Base-by-base conservation (phyloP, 108 stramenopile species). In the Cyclotella cryptica region DNA sequence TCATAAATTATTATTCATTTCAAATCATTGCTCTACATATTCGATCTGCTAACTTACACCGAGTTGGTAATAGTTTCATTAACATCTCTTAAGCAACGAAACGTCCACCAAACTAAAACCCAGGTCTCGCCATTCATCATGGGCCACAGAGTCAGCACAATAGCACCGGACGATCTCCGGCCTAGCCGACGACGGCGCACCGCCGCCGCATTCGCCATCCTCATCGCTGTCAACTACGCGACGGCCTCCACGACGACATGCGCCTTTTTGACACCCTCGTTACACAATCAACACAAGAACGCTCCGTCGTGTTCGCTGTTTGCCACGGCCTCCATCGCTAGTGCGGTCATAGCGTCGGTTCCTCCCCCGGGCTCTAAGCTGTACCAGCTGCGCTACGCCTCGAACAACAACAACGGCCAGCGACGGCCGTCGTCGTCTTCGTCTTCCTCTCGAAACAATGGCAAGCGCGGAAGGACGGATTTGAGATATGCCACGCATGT, bases 301-400 rank as follows among this genome's bases (percentile, higher is more conserved):
- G 58, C 58, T 58, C 27, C 27, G 26, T 58, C 71, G 58, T 62
- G 43, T 18, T 52, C 72, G 7, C 26, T 67, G n/a, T 46, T 75
- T 10, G 74, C 72, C 3, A 54, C 62, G 3, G 72, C 72, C 9
- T 35, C 66, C 65, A 47, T 66, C 21, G 24, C 65, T n/a, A 52
- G 49, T 52, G 67, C 49, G 1, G 29, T 68, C 17, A 53, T 68
- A 27, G 75, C 75, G 8, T 69, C 75, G 24, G 75, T 77, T 15
- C 75, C 75, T 41, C 75, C 75, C 8, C 75, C 75, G 1, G 68
- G 68, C 21, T 77, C 75, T 27, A 59, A 61, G 53, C 28, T 77
- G 46, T 68, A 68, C 28, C 67, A 68, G 10, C 49, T 68, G 51
- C 67, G 67, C 30, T 15, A 68, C 30, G 28, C 35, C 30, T 5